Evolutionary conservation across 2,329 filamentous ascomycete genomes (phyloP).

Genomic region (Magnaporthiopsis poae): DNA sequence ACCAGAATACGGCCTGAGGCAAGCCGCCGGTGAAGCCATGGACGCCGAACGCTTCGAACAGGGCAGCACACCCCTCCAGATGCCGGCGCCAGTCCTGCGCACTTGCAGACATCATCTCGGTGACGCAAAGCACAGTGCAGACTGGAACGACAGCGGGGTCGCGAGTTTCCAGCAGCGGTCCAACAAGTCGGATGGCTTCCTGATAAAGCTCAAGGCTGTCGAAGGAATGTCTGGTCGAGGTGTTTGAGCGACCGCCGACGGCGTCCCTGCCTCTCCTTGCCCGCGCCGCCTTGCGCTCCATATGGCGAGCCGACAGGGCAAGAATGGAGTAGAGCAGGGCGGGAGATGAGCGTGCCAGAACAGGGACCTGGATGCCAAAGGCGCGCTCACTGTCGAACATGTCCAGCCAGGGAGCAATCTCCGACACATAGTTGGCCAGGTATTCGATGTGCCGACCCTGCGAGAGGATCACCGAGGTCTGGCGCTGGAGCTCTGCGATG

Average conservation of each 20-base stretch:
- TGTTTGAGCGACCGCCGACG: too few relatives aligned
- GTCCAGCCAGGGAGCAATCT: constrained; percentile 11
- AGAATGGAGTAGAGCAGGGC: constrained; percentile 42
- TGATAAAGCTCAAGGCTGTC: constrained; percentile 47
- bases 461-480: constrained; percentile 21
- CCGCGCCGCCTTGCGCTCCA: constrained; percentile 37
- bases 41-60: constrained; percentile 44
- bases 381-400: constrained; percentile 34
- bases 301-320: constrained; percentile 43
- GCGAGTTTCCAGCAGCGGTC: constrained; percentile 24
- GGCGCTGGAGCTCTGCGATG: constrained; percentile 8
- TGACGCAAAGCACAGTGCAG: constrained; percentile 29
- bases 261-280: constrained; percentile 12
- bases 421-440: constrained; percentile 21
- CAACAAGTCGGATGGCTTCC: constrained; percentile 37
- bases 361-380: constrained; percentile 43
- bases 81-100: constrained; percentile 43
- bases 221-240: constrained; percentile 25
- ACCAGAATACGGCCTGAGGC: constrained; percentile 48
- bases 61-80: constrained; percentile 46
- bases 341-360: constrained; percentile 35
- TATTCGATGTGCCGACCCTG: constrained; percentile 27
- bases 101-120: constrained; percentile 35
- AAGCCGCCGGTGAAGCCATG: constrained; percentile 43
- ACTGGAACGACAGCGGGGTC: constrained; percentile 26